Evolutionary conservation across 139 green algal species (phyloP), one percentile per base, ranked within the genome.

Genomic region (Tetradesmus obliquus): DNA sequence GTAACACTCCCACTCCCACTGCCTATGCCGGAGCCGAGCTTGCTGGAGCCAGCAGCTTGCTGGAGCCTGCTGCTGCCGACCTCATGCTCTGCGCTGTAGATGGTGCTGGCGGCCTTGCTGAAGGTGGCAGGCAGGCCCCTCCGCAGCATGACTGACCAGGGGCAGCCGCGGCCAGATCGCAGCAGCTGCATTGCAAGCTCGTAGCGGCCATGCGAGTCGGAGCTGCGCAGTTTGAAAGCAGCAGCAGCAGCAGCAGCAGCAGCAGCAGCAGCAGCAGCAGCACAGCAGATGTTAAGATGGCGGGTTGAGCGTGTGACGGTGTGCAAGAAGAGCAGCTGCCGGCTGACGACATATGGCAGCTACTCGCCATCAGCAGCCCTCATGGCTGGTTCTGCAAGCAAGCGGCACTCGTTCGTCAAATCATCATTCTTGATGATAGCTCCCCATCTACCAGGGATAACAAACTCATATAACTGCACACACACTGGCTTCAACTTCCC

Each of bases 171-270:
- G 9, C 57, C 55, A 3, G 83, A 76, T 17, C 83, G 83, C 83
- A 88, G 55, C 55, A 79, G 83, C 83, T 76, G n/a, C 83, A 88
- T 88, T 3, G 83, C 83, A 19, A 88, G 83, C 20, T 76, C 57
- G 45, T 88, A 88, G 22, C 83, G 55, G 57, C 57, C 83, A n/a
- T 88, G 55, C 2, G 83, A 55, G 57, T 88, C 83, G 13, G n/a
- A 76, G 45, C 83, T 88, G 55, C 80, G 71, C 51, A 69, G 7
- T 51, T 19, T n/a, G 1, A 17, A 6, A 54, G 66, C 45, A 71
- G 3, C 13, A 74, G 17, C 17, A 66, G 12, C 79, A 84, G 45
- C 12, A 57, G 45, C 45, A 22, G 32, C 79, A 84, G 79, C 8
- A 24, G 57, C 22, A 58, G 8, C 51, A 71, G 54, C 7, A 54